Conservation (phyloP, 352 stramenopile genomes). For the Phytophthora nicotianae region DNA sequence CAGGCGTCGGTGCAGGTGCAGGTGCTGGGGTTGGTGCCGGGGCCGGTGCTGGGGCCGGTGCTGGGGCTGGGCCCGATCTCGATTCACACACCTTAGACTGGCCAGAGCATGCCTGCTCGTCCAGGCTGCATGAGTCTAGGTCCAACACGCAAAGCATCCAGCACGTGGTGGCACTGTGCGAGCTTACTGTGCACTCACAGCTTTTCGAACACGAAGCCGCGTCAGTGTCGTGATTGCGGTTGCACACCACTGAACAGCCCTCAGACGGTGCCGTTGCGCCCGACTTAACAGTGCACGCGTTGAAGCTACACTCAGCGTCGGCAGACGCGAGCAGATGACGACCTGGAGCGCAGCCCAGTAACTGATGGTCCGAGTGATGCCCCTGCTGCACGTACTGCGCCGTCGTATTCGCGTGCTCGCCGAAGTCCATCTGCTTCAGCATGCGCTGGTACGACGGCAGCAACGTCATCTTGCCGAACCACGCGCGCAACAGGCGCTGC, state of each 20-base stretch:
- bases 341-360: constrained; percentile 45
- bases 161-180: constrained; percentile 38
- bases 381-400: constrained; percentile 39
- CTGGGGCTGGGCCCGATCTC: neutral
- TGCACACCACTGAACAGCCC: constrained; percentile 45
- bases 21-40: too few species aligned
- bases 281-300: constrained; percentile 37
- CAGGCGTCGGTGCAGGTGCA: too few species aligned
- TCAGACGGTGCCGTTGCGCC: constrained; percentile 33
- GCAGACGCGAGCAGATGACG: constrained; percentile 45
- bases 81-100: constrained; percentile 35
- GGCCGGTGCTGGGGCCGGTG: constrained; percentile 14
- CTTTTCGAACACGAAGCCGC: constrained; percentile 19
- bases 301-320: constrained; percentile 35
- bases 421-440: constrained; percentile 53
- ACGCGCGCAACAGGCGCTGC: constrained; percentile 50
- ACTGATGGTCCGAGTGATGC: constrained; percentile 31
- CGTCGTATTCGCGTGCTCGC: constrained; percentile 44
- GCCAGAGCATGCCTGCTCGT: constrained; percentile 40
- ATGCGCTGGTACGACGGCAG: constrained; percentile 61
- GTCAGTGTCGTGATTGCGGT: constrained; percentile 41
- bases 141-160: constrained; percentile 64
- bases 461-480: constrained; percentile 73
- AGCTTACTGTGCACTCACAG: constrained; percentile 34
- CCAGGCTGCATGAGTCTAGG: constrained; percentile 34